Conservation (phyloP, 2,329 filamentous ascomycete genomes). For the Diaporthe citri region DNA sequence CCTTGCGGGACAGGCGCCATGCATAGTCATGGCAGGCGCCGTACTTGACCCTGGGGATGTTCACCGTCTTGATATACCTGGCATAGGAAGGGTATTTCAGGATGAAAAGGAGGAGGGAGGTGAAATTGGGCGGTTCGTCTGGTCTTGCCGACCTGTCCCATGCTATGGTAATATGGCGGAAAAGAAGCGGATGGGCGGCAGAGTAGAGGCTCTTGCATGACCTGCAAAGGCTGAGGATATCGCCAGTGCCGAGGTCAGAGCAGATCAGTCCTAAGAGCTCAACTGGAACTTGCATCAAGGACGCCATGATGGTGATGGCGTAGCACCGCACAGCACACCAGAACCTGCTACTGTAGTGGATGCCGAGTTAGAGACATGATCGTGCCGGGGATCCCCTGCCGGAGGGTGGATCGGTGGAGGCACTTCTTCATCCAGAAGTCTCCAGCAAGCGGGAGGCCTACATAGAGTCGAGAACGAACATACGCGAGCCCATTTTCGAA, state of each 20-base stretch:
- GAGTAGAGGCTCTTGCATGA: background rate
- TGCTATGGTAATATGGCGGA: background rate
- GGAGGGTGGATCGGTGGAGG: background rate
- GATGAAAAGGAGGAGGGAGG: background rate
- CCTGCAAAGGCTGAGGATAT: slow-evolving; percentile 5
- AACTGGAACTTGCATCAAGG: background rate
- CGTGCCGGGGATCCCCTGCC: background rate
- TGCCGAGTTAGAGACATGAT: background rate
- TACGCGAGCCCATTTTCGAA: background rate
- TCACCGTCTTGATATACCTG: background rate
- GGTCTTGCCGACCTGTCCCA: background rate
- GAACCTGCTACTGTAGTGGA: background rate
- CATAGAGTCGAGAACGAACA: background rate
- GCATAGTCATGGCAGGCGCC: background rate
- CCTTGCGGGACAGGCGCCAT: background rate
- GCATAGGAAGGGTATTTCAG: background rate
- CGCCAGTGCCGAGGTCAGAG: background rate
- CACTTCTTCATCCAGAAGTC: background rate
- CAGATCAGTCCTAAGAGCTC: background rate
- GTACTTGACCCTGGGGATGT: background rate
- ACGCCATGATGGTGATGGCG: background rate
- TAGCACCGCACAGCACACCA: background rate
- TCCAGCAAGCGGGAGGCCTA: slow-evolving; percentile 1
- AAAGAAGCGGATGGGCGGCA: background rate
- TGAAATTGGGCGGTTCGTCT: background rate